Percentiles rank a stretch among this genome's conserved stretches.
Conservation (phyloP, 768 basidiomycete species). For the Dioszegia hungarica region DNA sequence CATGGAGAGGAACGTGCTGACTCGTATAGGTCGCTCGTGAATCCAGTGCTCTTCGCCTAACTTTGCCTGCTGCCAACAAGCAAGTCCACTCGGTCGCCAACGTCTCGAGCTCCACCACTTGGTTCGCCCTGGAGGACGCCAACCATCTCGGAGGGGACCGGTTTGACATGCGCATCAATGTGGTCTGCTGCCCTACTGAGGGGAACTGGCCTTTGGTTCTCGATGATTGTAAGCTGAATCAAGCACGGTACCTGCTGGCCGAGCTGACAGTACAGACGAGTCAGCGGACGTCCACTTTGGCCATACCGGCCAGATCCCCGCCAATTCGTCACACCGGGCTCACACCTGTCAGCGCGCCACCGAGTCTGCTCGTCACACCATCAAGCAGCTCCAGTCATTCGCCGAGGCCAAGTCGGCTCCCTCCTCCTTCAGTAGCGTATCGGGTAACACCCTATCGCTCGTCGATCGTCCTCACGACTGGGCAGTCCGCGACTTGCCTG, state of each 20-base stretch:
- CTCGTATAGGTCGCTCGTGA: constrained; percentile 23
- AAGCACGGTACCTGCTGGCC: background rate
- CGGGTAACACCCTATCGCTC: background rate
- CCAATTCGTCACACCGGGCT: constrained; percentile 34
- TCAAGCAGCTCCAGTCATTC: constrained; percentile 6
- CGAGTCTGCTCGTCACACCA: constrained; percentile 18
- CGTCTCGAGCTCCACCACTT: constrained; percentile 17
- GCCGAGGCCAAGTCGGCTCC: constrained; percentile 4
- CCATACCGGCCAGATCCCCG: constrained; percentile 42
- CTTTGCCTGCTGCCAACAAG: constrained; percentile 29
- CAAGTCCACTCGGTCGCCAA: constrained; percentile 32
- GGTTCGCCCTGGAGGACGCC: constrained; percentile 17
- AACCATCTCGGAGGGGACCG: constrained; percentile 15
- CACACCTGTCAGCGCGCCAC: constrained; percentile 33
- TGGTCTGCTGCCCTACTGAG: constrained; percentile 42
- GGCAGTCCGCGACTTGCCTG: constrained; percentile 37
- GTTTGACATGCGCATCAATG: constrained; percentile 43
- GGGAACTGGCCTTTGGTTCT: constrained; percentile 45
- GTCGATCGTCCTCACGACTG: constrained; percentile 31
- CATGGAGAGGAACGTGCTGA: background rate
- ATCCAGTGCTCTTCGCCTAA: constrained; percentile 31
- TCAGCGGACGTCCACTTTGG: constrained; percentile 43
- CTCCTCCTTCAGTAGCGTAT: background rate
- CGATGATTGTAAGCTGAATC: constrained; percentile 43
- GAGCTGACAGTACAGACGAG: constrained; percentile 23